A percentile compares a stretch with the other conserved stretches of the same genome.
These are phyloP conservation scores for Epichloe coenophiala DNA, from an alignment of 2,329 filamentous ascomycete genomes.

Conservation along the genomic window DNA sequence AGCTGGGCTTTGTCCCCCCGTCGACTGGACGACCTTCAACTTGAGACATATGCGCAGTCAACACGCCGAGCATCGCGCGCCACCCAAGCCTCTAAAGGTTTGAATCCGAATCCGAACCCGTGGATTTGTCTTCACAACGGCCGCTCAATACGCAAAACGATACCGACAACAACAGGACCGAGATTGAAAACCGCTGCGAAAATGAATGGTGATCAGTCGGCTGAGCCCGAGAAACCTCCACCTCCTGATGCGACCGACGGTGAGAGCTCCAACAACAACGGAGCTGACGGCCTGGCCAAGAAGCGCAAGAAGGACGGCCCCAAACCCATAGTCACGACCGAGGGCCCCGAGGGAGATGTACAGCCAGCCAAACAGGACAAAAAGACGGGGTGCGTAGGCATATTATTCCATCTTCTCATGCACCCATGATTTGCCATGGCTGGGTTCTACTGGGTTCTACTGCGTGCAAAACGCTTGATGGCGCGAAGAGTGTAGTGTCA, in stretches of 20 bases:
- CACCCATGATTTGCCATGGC: neutral
- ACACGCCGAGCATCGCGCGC: neutral
- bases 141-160: neutral
- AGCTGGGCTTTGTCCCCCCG: neutral
- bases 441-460: neutral
- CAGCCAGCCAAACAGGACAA: slow-evolving; percentile 13
- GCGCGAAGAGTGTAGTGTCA: neutral
- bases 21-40: neutral
- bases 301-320: slow-evolving; percentile 64
- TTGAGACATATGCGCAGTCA: slow-evolving; percentile 1
- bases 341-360: slow-evolving; percentile 17
- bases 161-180: neutral
- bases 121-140: neutral
- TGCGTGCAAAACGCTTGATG: neutral
- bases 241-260: slow-evolving; percentile 3
- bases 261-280: slow-evolving; percentile 13
- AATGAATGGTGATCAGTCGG: slow-evolving; percentile 18
- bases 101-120: neutral
- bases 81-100: neutral
- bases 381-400: slow-evolving; percentile 23
- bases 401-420: neutral
- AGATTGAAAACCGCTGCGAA: slow-evolving; percentile 1
- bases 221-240: slow-evolving; percentile 19
- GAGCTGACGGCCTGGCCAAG: slow-evolving; percentile 31
- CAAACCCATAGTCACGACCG: slow-evolving; percentile 65